Percentiles rank a stretch among this genome's conserved stretches.
phyloP scores from a whole-genome alignment of 2,329 filamentous ascomycete genomes.

The Pestalotiopsis sp. region DNA sequence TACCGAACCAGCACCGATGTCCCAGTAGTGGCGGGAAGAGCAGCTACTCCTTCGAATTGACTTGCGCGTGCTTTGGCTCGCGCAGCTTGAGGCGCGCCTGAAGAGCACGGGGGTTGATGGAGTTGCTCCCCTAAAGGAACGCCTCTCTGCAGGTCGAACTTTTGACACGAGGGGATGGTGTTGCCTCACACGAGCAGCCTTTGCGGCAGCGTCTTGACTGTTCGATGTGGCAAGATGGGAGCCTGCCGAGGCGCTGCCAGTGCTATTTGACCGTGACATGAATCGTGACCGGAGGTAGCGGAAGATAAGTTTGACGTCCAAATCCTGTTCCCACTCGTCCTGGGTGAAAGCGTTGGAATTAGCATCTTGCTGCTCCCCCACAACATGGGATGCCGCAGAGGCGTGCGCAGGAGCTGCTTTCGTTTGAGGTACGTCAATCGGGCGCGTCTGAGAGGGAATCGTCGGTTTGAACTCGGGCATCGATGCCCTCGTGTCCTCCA shows the following conservation, averaged over 20 bases:
- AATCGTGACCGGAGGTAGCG: constrained; percentile 81
- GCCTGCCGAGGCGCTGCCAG: constrained; percentile 45
- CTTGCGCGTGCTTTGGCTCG: constrained; percentile 82
- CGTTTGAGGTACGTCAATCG: constrained; percentile 11
- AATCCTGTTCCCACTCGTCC: constrained; percentile 91
- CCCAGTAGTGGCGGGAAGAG: constrained; percentile 83
- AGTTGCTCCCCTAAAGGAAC: constrained; percentile 57
- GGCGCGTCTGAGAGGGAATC: constrained; percentile 38
- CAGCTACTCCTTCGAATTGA: constrained; percentile 71
- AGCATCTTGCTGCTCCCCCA: constrained; percentile 18
- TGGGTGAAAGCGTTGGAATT: constrained; percentile 51
- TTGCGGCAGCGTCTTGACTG: constrained; percentile 69
- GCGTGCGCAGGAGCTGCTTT: constrained; percentile 16
- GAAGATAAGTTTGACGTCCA: constrained; percentile 92
- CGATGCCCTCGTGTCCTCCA: constrained; percentile 55
- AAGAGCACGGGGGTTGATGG: constrained; percentile 51
- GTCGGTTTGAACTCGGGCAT: constrained; percentile 53
- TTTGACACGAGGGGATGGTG: constrained; percentile 84
- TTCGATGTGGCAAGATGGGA: constrained; percentile 51
- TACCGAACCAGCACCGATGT: constrained; percentile 74
- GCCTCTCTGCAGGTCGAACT: constrained; percentile 54
- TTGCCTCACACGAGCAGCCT: constrained; percentile 82
- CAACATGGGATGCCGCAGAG: constrained; percentile 19
- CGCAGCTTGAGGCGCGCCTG: constrained; percentile 69
- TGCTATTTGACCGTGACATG: constrained; percentile 50